Base-by-base conservation (phyloP, 148 eudicot genomes). In the Amaranthus hypochondriacus region DNA sequence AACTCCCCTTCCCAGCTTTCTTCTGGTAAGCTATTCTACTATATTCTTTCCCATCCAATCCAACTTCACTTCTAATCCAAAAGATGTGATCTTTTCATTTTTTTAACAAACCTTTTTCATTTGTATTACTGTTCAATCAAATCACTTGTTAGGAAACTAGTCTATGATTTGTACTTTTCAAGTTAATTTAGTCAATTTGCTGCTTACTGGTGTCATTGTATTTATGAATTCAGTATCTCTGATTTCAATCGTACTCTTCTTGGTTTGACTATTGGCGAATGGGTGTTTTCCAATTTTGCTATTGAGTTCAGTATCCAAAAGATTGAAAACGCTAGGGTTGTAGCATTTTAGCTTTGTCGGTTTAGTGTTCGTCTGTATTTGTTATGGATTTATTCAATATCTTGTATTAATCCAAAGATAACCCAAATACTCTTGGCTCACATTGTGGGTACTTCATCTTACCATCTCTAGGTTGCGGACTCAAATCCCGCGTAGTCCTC, bases 21-120 rank as follows among this genome's bases (percentile, higher is more conserved):
- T 42, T 71, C 84, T 46, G 91, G 92, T 88, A 83, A 67, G 48
- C 21, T 66, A 0, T 5, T 6, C 21, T 60, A 12, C 44, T 62
- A 70, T 60, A 13, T 48, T 69, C 56, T 75, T 18, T 21, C 43
- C 9, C 46, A 28, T 48, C 49, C 18, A 13, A 55, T 28, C 14
- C 39, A 28, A 58, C 52, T 48, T 15, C 62, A 15, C 44, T 58
- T 1, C 12, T 46, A 11, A 46, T 55, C 4, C 58, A 44, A 59
- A 14, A 48, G 62, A 66, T 68, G 51, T 77, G 13, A 46, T 50
- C 51, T 74, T 11, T 60, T 42, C 49, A 57, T 62, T 53, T n/a
- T 53, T n/a, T 14, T 7, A 28, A 53, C 10, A 42, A 18, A 18
- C 18, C 18, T 18, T 18, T 18, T 70, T 15, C 6, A 28, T 57